phyloP scores from a whole-genome alignment of 1,284 basidiomycete genomes.

The Fomitopsis palustris region DNA sequence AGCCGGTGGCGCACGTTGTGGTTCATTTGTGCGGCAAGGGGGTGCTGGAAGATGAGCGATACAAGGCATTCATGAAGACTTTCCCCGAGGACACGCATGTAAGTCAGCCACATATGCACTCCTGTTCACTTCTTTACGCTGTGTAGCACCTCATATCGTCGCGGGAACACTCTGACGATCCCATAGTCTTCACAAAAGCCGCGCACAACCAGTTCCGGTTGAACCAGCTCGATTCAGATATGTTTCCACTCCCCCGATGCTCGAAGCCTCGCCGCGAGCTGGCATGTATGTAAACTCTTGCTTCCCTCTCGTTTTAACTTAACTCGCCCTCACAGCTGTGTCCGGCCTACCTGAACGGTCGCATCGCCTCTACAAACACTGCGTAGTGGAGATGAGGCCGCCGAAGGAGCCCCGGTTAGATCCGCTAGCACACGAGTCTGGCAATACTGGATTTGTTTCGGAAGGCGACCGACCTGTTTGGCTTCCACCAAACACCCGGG shows the following conservation, averaged over 20 bases:
- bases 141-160: slow-evolving; percentile 69
- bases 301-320: neutral
- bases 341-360: slow-evolving; percentile 45
- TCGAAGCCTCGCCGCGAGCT: slow-evolving; percentile 38
- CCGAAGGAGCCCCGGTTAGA: slow-evolving; percentile 37
- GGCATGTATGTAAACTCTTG: slow-evolving; percentile 30
- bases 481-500: slow-evolving; percentile 35
- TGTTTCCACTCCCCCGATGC: slow-evolving; percentile 74
- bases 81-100: slow-evolving; percentile 28
- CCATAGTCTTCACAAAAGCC: slow-evolving; percentile 72
- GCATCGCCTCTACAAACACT: slow-evolving; percentile 36
- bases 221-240: slow-evolving; percentile 63
- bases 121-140: slow-evolving; percentile 2
- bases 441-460: slow-evolving; percentile 47
- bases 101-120: slow-evolving; percentile 13
- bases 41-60: slow-evolving; percentile 68
- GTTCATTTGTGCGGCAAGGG: slow-evolving; percentile 66
- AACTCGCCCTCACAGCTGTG: slow-evolving; percentile 33
- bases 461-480: slow-evolving; percentile 25
- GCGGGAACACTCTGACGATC: slow-evolving; percentile 56
- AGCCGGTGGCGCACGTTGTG: slow-evolving; percentile 51
- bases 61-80: slow-evolving; percentile 67
- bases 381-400: slow-evolving; percentile 45
- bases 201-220: slow-evolving; percentile 73
- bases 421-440: slow-evolving; percentile 28